phyloP scores from a whole-genome alignment of 139 green algal species.

The Chlamydomonas sphaeroides region DNA sequence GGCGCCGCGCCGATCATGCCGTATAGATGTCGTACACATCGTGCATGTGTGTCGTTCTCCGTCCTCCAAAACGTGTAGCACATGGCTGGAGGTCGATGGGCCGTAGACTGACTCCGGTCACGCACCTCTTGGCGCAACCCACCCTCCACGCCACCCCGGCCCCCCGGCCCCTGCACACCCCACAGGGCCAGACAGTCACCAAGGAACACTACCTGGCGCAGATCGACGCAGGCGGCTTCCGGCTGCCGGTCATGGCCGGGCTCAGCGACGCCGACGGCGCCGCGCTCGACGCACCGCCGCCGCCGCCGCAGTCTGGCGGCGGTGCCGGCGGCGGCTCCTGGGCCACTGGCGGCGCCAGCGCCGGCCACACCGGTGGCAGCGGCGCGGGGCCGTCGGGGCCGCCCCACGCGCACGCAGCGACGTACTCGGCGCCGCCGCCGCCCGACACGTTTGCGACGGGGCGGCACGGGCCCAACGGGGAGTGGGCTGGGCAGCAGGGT shows the following conservation, averaged over 20 bases:
- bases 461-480: neutral
- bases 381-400: neutral
- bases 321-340: neutral
- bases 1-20: too few species aligned
- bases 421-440: constrained; percentile 26
- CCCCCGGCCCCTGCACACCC: too few species aligned
- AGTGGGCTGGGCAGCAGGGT: too few species aligned
- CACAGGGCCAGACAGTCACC: constrained; percentile 39
- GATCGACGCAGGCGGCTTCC: constrained; percentile 45
- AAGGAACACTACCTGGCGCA: constrained; percentile 54
- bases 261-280: constrained; percentile 35
- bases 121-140: neutral
- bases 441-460: constrained; percentile 24
- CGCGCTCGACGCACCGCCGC: constrained; percentile 1
- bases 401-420: neutral
- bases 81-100: neutral
- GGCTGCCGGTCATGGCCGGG: constrained; percentile 48
- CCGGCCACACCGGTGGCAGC: neutral
- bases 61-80: too few species aligned
- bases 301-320: neutral
- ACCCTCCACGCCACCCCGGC: too few species aligned
- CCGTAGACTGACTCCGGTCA: too few species aligned
- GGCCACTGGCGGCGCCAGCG: neutral
- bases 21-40: too few species aligned
- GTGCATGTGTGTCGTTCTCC: too few species aligned